Percentiles rank a stretch among this genome's conserved stretches.
Conservation (phyloP, 306 rosid genomes). For the Astragalus membranaceus region DNA sequence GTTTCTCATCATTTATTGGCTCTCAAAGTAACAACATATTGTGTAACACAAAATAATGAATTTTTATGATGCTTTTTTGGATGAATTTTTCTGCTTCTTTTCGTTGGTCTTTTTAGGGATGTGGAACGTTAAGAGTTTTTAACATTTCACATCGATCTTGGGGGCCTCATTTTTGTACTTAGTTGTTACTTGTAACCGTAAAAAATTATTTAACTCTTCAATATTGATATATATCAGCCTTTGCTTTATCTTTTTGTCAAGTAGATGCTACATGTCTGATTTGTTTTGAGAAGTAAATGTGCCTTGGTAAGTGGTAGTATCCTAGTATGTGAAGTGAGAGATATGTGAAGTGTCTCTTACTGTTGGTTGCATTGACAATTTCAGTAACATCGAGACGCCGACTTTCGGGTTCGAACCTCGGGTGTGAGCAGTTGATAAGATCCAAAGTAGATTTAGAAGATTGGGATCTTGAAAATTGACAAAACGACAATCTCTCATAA, state of each 20-base stretch:
- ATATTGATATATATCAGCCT: not conserved
- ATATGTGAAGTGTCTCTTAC: no score
- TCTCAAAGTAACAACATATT: conserved; percentile 59
- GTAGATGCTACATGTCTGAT: not conserved
- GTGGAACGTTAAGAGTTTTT: conserved; percentile 1
- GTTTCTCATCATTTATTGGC: conserved; percentile 95
- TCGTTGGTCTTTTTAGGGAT: not conserved
- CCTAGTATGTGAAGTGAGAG: no score
- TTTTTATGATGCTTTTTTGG: conserved; percentile 6
- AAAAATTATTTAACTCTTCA: not conserved
- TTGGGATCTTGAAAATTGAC: no score
- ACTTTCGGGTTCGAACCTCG: no score
- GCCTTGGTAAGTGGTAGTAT: not conserved
- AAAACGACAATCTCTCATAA: no score
- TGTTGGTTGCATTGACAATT: no score
- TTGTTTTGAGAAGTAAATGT: not conserved
- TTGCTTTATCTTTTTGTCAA: not conserved
- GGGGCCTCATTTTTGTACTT: conserved; percentile 17
- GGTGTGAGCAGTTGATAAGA: no score
- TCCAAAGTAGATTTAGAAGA: no score
- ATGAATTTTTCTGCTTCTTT: conserved; percentile 9
- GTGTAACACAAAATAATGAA: conserved; percentile 24
- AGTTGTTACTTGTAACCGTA: not conserved
- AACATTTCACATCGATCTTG: not conserved
- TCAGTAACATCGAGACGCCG: no score